Evolutionary conservation across 2,329 filamentous ascomycete genomes (phyloP).

Genomic region (Phialophora expanda): DNA sequence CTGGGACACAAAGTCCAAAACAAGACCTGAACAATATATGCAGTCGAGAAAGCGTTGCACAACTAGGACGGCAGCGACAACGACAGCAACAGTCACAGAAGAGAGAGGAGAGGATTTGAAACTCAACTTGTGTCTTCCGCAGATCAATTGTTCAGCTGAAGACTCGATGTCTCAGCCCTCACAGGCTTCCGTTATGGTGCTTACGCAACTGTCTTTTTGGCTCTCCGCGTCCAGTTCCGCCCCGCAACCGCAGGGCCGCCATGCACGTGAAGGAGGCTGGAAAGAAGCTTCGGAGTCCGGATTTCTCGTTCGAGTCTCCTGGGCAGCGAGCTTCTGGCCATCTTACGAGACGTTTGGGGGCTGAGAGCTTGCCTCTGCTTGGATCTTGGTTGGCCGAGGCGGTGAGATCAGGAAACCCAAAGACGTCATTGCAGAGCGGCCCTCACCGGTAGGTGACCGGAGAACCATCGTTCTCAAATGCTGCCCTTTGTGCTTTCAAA

Average conservation of each 20-base stretch:
- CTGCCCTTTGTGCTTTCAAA: neutral
- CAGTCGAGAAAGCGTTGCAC: neutral
- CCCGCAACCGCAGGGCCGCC: neutral
- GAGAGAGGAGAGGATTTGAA: constrained; percentile 12
- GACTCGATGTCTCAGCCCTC: constrained; percentile 16
- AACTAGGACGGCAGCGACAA: neutral
- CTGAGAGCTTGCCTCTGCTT: neutral
- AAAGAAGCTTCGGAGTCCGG: constrained; percentile 17
- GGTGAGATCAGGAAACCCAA: neutral
- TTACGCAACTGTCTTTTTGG: constrained; percentile 13
- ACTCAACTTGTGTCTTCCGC: constrained; percentile 16
- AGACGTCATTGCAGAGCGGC: neutral
- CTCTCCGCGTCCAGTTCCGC: constrained; percentile 19
- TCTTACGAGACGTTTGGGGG: constrained; percentile 8
- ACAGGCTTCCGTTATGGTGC: constrained; percentile 8
- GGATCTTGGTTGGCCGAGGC: constrained; percentile 7
- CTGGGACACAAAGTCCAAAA: constrained; percentile 5
- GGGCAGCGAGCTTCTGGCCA: constrained; percentile 3
- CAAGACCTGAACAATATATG: constrained; percentile 17
- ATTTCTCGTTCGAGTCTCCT: constrained; percentile 10
- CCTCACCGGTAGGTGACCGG: no score
- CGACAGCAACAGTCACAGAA: neutral
- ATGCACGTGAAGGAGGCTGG: constrained; percentile 20
- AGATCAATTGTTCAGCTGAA: constrained; percentile 21
- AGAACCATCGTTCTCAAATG: neutral